Evolutionary conservation across 2,329 filamentous ascomycete genomes (phyloP).

Genomic region (Calonectria crousiana): DNA sequence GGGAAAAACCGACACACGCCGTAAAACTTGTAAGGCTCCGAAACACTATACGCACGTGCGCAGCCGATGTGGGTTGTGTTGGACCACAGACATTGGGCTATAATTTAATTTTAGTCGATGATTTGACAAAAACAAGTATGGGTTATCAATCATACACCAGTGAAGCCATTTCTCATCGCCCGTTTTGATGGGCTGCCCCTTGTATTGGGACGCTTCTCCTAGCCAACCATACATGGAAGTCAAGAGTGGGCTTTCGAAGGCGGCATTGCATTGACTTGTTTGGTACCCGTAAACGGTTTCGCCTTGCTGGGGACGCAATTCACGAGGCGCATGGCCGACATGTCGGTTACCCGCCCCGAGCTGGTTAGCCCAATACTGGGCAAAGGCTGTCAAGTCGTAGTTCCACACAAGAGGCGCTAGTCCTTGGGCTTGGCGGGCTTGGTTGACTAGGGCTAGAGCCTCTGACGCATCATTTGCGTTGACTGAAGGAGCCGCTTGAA

Average conservation of each 20-base stretch:
- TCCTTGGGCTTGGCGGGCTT: slow-evolving; percentile 45
- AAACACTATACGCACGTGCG: slow-evolving; percentile 47
- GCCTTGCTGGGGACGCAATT: slow-evolving; percentile 49
- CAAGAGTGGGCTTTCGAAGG: slow-evolving; percentile 47
- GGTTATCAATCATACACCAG: slow-evolving; percentile 46
- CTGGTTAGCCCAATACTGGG: slow-evolving; percentile 50
- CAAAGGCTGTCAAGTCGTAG: slow-evolving; percentile 46
- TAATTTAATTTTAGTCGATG: slow-evolving; percentile 19
- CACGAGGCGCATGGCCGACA: slow-evolving; percentile 48
- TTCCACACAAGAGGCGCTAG: slow-evolving; percentile 47
- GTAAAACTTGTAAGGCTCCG: slow-evolving; percentile 49
- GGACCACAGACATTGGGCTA: slow-evolving; percentile 54
- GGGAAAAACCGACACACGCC: slow-evolving; percentile 51
- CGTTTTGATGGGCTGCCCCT: slow-evolving; percentile 46
- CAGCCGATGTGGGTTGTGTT: slow-evolving; percentile 50
- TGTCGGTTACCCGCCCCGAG: slow-evolving; percentile 46
- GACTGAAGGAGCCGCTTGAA: slow-evolving; percentile 23
- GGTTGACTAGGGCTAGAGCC: slow-evolving; percentile 48
- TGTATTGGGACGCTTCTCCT: slow-evolving; percentile 45
- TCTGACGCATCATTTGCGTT: slow-evolving; percentile 38
- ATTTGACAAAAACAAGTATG: background rate
- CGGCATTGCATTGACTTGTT: slow-evolving; percentile 45
- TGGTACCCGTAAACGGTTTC: slow-evolving; percentile 50
- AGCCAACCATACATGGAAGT: slow-evolving; percentile 49
- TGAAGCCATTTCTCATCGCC: slow-evolving; percentile 52